phyloP scores from a whole-genome alignment of 768 basidiomycete genomes.

The Gyrodon lividus region DNA sequence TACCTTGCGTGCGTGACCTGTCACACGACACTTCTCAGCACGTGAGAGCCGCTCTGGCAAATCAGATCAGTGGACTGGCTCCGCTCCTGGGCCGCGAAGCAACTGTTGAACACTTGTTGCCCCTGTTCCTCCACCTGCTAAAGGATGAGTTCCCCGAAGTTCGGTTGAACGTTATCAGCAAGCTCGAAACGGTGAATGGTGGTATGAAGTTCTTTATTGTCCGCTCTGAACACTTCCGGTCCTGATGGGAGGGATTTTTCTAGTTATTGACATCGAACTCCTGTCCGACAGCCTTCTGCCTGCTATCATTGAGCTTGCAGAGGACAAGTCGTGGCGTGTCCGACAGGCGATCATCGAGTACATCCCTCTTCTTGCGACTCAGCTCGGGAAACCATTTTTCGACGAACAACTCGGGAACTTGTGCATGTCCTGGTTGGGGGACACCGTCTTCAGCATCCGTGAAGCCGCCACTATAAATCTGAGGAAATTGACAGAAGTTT shows the following conservation, averaged over 20 bases:
- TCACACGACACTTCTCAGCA: slow-evolving; percentile 95
- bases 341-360: slow-evolving; percentile 99
- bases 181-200: slow-evolving; percentile 91
- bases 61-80: slow-evolving; percentile 93
- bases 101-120: slow-evolving; percentile 95
- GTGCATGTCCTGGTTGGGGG: slow-evolving; percentile 99
- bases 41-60: slow-evolving; percentile 94
- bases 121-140: slow-evolving; percentile 91
- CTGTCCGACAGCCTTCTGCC: slow-evolving; percentile 93
- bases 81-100: slow-evolving; percentile 91
- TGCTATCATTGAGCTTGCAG: slow-evolving; percentile 95
- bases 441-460: slow-evolving; percentile 97
- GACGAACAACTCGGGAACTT: slow-evolving; percentile 95
- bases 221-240: background rate
- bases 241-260: slow-evolving; percentile 9
- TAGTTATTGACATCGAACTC: slow-evolving; percentile 97
- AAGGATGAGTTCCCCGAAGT: slow-evolving; percentile 99
- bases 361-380: slow-evolving; percentile 97
- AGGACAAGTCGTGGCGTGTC: slow-evolving; percentile 99
- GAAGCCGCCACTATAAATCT: slow-evolving; percentile 98
- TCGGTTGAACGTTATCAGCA: slow-evolving; percentile 95
- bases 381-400: slow-evolving; percentile 94
- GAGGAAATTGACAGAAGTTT: slow-evolving; percentile 96
- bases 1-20: slow-evolving; percentile 93
- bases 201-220: slow-evolving; percentile 49